phyloP scores from a whole-genome alignment of 2,329 filamentous ascomycete species.

The Calonectria leucothoes region DNA sequence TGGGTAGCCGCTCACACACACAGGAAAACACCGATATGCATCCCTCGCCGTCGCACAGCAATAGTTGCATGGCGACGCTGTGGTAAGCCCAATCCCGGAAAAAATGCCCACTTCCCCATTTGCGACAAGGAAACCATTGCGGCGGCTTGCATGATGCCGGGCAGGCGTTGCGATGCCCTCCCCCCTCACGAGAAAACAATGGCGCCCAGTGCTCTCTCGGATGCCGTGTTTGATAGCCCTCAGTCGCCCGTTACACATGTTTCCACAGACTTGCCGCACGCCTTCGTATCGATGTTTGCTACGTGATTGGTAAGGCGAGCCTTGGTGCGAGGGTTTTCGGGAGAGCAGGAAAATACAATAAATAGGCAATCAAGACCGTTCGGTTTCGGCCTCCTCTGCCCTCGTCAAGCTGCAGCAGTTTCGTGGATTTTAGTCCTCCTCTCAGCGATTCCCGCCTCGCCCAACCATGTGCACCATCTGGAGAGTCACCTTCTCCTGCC shows the following conservation, averaged over 20 bases:
- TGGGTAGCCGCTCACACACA: background rate
- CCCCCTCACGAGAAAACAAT: background rate
- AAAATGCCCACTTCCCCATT: background rate
- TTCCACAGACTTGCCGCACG: background rate
- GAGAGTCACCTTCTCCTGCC: conserved; percentile 18
- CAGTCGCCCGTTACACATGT: background rate
- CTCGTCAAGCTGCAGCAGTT: background rate
- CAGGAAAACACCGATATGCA: background rate
- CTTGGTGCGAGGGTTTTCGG: background rate
- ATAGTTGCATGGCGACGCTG: background rate
- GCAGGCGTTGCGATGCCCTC: background rate
- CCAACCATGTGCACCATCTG: conserved; percentile 21
- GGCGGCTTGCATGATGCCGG: background rate
- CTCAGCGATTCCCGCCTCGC: background rate
- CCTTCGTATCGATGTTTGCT: background rate
- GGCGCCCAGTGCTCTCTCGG: background rate
- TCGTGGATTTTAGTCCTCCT: conserved; percentile 1
- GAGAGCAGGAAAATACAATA: background rate
- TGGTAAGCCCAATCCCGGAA: background rate
- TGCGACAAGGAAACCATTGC: background rate
- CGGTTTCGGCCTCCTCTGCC: background rate
- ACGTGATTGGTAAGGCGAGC: background rate
- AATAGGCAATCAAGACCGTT: background rate
- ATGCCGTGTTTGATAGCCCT: background rate
- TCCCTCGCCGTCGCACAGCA: background rate